Conservation (phyloP, 768 basidiomycete species). For the Coprinellus micaceus region DNA sequence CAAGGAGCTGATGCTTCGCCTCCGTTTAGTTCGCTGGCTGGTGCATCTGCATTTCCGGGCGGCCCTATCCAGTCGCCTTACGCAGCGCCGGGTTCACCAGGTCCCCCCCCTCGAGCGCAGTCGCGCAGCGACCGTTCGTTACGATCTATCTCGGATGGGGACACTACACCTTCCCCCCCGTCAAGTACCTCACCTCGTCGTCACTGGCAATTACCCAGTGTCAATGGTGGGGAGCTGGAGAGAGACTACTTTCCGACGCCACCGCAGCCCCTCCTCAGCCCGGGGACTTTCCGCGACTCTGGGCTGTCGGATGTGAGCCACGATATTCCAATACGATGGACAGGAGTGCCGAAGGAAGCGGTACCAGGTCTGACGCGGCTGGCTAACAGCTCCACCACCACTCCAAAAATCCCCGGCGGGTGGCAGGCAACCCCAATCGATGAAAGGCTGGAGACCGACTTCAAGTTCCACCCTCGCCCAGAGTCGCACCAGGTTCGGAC, state of each 20-base stretch:
- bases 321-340: conserved; percentile 63
- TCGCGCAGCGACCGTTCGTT: not conserved
- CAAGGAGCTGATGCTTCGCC: conserved; percentile 33
- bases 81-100: conserved; percentile 19
- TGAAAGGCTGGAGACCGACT: conserved; percentile 35
- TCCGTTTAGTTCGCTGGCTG: conserved; percentile 26
- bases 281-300: conserved; percentile 65
- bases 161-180: not conserved
- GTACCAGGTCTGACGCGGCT: conserved; percentile 12
- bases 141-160: not conserved
- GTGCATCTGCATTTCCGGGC: not conserved
- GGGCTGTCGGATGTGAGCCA: conserved; percentile 49
- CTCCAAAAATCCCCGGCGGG: conserved; percentile 47
- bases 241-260: not conserved
- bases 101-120: conserved; percentile 4
- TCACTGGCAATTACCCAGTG: no score
- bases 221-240: no score
- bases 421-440: conserved; percentile 55
- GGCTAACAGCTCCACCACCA: conserved; percentile 17
- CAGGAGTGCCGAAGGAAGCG: conserved; percentile 32
- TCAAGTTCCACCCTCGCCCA: not conserved
- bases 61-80: not conserved
- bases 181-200: not conserved
- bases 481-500: conserved; percentile 14
- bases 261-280: conserved; percentile 45